Evolutionary conservation across 805 yeast genomes (phyloP), one percentile per base, ranked within the genome.

Genomic region (Metschnikowia dekortorum): DNA sequence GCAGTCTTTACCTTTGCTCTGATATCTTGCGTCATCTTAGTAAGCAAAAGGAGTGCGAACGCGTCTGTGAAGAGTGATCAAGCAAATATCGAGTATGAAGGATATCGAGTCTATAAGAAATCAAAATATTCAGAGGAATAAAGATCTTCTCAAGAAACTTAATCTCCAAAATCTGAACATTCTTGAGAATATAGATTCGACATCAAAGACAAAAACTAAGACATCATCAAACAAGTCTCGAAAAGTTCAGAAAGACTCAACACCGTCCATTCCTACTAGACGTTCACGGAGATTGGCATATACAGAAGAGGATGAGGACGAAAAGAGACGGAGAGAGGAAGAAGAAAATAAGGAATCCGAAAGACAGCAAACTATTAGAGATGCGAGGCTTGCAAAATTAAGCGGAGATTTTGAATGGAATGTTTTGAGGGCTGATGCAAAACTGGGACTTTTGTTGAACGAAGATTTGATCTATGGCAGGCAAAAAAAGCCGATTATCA

Each of bases 71-170:
- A 30, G n/a, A 22, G n/a, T 32, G 34, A 51, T 16, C 33, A 13
- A 32, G 18, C 35, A n/a, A 22, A n/a, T 44, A 31, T 33, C 31
- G 28, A 38, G 16, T 42, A 47, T 35, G 39, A 38, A 44, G 32
- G 42, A 39, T 44, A 40, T 55, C 28, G 57, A 55, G 39, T 40
- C 43, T 41, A 44, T 53, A n/a, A 39, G 61, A 33, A 45, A 34
- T 29, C 88, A 81, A 51, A 89, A 89, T 62, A 94, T 92, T 52
- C 87, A 83, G 55, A 75, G 98, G 45, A 94, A 92, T 67, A 82
- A 83, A 64, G 87, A 83, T 56, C 76, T 91, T 26, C 72, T 92
- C 47, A 76, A 81, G 57, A 82, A 85, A 56, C 74, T 92, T 55
- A 86, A 89, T 55, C 72, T 92, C 16, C 83, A 81, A 46, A 68